phyloP scores from a whole-genome alignment of 768 basidiomycete species.

The Lactifluus piperatus region DNA sequence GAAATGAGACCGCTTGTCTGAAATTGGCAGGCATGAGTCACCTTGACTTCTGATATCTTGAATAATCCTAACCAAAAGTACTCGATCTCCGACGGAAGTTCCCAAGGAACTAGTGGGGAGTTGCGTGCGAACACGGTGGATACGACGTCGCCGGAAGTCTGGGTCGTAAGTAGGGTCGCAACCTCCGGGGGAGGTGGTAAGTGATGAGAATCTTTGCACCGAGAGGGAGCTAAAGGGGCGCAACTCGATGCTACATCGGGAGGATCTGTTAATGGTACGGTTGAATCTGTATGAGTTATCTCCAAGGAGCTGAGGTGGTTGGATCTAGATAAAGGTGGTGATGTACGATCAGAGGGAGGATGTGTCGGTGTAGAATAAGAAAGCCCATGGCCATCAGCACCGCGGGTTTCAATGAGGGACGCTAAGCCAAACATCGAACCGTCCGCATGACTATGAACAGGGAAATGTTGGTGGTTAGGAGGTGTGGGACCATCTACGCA shows the following conservation, averaged over 20 bases:
- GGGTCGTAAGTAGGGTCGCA: not conserved
- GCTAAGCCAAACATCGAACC: not conserved
- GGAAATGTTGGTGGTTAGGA: not conserved
- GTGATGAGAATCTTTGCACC: not conserved
- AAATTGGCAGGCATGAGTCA: not conserved
- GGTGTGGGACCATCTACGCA: not conserved
- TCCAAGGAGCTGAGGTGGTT: not conserved
- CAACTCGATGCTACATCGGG: not conserved
- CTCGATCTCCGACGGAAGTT: slow-evolving; percentile 14
- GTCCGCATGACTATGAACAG: not conserved
- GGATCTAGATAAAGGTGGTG: not conserved
- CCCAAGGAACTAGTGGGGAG: slow-evolving; percentile 19
- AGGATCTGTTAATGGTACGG: not conserved
- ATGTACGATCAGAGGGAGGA: not conserved
- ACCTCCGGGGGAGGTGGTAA: slow-evolving; percentile 14
- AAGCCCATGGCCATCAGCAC: too few relatives aligned
- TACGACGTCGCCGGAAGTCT: not conserved
- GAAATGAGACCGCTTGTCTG: not conserved
- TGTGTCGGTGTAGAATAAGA: not conserved
- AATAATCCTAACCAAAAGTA: slow-evolving; percentile 19
- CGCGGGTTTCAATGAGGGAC: not conserved
- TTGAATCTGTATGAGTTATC: not conserved
- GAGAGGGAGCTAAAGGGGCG: not conserved
- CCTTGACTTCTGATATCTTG: slow-evolving; percentile 11
- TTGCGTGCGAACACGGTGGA: slow-evolving; percentile 11